phyloP scores from a whole-genome alignment of 805 yeast species.

The Yarrowia bubula region DNA sequence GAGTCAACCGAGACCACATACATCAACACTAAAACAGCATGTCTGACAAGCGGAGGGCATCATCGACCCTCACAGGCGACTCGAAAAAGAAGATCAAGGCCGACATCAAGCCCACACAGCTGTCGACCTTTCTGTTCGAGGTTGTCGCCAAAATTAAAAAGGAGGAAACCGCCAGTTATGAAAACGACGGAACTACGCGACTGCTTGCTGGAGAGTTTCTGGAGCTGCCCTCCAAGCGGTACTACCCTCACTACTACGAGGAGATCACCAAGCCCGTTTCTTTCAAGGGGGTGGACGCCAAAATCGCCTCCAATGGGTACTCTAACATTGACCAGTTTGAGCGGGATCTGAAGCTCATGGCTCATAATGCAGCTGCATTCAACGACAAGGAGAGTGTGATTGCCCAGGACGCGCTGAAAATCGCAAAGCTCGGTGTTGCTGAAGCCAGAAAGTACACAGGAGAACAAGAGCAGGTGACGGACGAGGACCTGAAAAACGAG shows the following conservation, averaged over 20 bases:
- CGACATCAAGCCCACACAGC: slow-evolving; percentile 5
- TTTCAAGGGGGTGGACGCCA: slow-evolving; percentile 59
- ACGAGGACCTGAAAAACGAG: slow-evolving; percentile 26
- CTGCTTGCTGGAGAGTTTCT: slow-evolving; percentile 53
- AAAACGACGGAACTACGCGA: slow-evolving; percentile 28
- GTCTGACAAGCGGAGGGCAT: slow-evolving; percentile 24
- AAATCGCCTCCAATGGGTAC: slow-evolving; percentile 42
- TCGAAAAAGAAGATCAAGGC: slow-evolving; percentile 7
- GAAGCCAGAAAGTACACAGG: slow-evolving; percentile 43
- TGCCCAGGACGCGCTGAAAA: slow-evolving; percentile 60
- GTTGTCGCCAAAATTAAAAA: not conserved
- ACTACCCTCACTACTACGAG: slow-evolving; percentile 77
- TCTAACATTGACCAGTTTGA: slow-evolving; percentile 45
- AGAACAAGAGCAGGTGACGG: slow-evolving; percentile 28
- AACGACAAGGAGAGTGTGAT: slow-evolving; percentile 67
- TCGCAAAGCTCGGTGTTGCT: slow-evolving; percentile 56
- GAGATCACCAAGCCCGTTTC: slow-evolving; percentile 66
- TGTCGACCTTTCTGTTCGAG: not conserved
- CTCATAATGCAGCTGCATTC: slow-evolving; percentile 66
- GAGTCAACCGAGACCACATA: not conserved
- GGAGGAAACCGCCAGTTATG: slow-evolving; percentile 10
- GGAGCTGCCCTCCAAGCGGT: slow-evolving; percentile 68
- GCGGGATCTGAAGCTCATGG: slow-evolving; percentile 64
- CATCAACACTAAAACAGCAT: not conserved
- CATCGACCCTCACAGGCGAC: slow-evolving; percentile 4